Evolutionary conservation across 1,284 basidiomycete genomes (phyloP).

Genomic region (Inonotus hispidus): DNA sequence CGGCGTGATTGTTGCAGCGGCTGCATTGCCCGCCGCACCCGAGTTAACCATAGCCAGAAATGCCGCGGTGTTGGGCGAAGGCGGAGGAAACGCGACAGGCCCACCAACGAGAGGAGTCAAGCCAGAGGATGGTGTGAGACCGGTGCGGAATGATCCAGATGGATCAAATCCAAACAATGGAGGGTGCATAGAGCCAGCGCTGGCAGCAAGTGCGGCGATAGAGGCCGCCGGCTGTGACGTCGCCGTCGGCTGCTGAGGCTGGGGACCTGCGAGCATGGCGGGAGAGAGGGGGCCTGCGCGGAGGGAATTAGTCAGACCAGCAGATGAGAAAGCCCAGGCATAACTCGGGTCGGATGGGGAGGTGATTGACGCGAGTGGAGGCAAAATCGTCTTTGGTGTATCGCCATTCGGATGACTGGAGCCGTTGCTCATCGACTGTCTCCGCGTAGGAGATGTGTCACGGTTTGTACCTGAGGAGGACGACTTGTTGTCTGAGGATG

Average conservation of each 20-base stretch:
- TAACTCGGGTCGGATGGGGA: slow-evolving; percentile 78
- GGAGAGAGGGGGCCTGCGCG: slow-evolving; percentile 89
- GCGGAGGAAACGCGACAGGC: slow-evolving; percentile 72
- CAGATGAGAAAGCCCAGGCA: slow-evolving; percentile 61
- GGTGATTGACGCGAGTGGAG: slow-evolving; percentile 80
- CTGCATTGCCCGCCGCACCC: slow-evolving; percentile 44
- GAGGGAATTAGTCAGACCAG: slow-evolving; percentile 67
- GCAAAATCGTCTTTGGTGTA: slow-evolving; percentile 62
- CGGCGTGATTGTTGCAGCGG: slow-evolving; percentile 79
- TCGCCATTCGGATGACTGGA: slow-evolving; percentile 21
- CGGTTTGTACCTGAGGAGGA: background rate
- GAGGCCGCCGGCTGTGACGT: slow-evolving; percentile 28
- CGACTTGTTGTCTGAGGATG: slow-evolving; percentile 32
- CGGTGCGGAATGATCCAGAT: slow-evolving; percentile 63
- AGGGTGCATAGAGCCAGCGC: slow-evolving; percentile 17
- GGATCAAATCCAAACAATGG: slow-evolving; percentile 61
- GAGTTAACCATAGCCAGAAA: slow-evolving; percentile 90
- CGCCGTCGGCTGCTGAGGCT: slow-evolving; percentile 35
- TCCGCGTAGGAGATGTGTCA: slow-evolving; percentile 6
- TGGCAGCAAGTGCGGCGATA: slow-evolving; percentile 24
- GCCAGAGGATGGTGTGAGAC: slow-evolving; percentile 76
- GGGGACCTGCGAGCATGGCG: slow-evolving; percentile 91
- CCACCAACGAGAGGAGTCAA: slow-evolving; percentile 83
- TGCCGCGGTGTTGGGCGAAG: slow-evolving; percentile 87
- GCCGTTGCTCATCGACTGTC: slow-evolving; percentile 13